These are phyloP conservation scores for Phtheirospermum japonicum DNA, from an alignment of 257 asterid genomes.

Conservation along the genomic window DNA sequence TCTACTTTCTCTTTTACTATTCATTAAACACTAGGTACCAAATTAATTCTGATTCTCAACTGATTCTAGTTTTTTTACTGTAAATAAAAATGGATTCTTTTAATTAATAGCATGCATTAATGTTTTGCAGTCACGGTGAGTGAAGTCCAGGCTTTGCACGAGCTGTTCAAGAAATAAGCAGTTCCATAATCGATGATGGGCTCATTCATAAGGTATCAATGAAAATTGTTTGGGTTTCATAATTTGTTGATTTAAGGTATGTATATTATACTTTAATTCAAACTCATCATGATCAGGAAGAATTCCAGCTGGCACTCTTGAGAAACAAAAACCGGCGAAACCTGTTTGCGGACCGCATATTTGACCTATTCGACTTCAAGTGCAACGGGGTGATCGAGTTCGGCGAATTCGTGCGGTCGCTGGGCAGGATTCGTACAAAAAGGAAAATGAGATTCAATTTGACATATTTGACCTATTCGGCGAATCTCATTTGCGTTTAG, in stretches of 20 bases:
- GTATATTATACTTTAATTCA: too few species aligned
- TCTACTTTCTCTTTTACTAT: too few species aligned
- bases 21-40: too few species aligned
- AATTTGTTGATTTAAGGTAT: too few species aligned
- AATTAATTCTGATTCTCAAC: too few species aligned
- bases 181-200: constrained; percentile 66
- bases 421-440: constrained; percentile 34
- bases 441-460: background rate
- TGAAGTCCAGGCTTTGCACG: constrained; percentile 85
- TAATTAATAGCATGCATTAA: too few species aligned
- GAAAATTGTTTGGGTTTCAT: constrained; percentile 29
- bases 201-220: too few species aligned
- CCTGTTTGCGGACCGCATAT: constrained; percentile 81
- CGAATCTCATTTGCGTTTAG: too few species aligned
- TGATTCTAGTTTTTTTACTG: too few species aligned
- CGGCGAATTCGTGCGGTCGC: constrained; percentile 83
- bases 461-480: too few species aligned
- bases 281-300: constrained; percentile 77
- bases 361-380: constrained; percentile 73
- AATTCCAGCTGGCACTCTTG: constrained; percentile 87
- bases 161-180: constrained; percentile 79
- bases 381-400: constrained; percentile 80
- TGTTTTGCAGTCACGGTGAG: constrained; percentile 74
- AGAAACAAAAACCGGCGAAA: constrained; percentile 64
- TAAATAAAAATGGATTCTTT: too few species aligned